Conservation (phyloP, 352 stramenopile genomes). For the Pythium volutum region DNA sequence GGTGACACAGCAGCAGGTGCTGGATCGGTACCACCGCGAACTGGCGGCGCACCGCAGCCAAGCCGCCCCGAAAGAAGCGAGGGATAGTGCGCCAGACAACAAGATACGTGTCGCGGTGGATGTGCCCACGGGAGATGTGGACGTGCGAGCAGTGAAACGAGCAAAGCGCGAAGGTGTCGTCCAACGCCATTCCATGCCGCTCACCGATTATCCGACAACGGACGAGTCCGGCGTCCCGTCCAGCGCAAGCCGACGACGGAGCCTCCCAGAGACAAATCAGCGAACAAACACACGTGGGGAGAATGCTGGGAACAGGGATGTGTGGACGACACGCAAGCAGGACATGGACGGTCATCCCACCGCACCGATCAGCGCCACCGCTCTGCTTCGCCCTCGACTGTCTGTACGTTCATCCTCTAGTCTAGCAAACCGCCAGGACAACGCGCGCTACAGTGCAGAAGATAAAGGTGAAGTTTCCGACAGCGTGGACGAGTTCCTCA, state of each 20-base stretch:
- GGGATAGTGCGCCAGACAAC: not conserved
- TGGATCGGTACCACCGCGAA: constrained; percentile 64
- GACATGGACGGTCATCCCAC: not conserved
- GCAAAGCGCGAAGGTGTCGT: not conserved
- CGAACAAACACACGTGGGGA: not conserved
- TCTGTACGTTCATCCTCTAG: not conserved
- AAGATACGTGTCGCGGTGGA: not conserved
- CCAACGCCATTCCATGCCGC: constrained; percentile 6
- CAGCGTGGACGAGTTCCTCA: constrained; percentile 5
- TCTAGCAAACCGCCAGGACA: not conserved
- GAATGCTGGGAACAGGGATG: not conserved
- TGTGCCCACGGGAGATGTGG: not conserved
- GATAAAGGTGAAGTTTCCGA: not conserved
- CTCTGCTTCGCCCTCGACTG: not conserved
- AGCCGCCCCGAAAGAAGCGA: not conserved
- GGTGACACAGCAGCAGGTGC: constrained; percentile 62
- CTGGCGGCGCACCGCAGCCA: constrained; percentile 21
- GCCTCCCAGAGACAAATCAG: not conserved
- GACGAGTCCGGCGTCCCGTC: not conserved
- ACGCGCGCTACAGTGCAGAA: not conserved
- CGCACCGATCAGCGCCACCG: not conserved
- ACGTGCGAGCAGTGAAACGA: not conserved
- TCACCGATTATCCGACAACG: not conserved
- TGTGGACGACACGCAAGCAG: not conserved
- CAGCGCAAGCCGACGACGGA: constrained; percentile 8